Evolutionary conservation across 768 basidiomycete species (phyloP).

Genomic region (Tubosaeta brunneosetosa): DNA sequence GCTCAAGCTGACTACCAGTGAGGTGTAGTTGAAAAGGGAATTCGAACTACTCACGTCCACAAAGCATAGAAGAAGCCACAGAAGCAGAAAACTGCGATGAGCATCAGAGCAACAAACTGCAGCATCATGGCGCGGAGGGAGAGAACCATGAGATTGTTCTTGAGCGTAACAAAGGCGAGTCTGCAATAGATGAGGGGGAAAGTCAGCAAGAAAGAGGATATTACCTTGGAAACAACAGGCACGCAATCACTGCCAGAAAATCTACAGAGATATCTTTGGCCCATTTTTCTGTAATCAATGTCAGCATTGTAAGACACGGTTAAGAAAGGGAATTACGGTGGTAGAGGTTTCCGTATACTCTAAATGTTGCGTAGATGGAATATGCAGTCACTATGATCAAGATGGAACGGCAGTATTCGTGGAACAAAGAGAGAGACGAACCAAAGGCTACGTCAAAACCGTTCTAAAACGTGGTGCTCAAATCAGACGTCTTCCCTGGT

Average conservation of each 20-base stretch:
- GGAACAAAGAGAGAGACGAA: constrained; percentile 27
- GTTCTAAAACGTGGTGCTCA: constrained; percentile 45
- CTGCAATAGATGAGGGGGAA: constrained; percentile 34
- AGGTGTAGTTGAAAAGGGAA: background rate
- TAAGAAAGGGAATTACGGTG: constrained; percentile 39
- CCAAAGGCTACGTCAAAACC: constrained; percentile 92
- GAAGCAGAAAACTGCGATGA: constrained; percentile 86
- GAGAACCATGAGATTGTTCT: constrained; percentile 74
- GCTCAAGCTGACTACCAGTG: constrained; percentile 44
- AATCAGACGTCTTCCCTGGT: constrained; percentile 15
- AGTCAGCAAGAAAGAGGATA: constrained; percentile 1
- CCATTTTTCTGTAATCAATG: constrained; percentile 46
- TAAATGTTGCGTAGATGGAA: constrained; percentile 67
- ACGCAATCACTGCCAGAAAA: constrained; percentile 83
- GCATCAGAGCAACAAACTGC: constrained; percentile 81
- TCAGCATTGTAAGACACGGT: background rate
- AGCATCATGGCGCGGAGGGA: constrained; percentile 88
- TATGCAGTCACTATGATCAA: constrained; percentile 63
- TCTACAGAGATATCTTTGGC: constrained; percentile 72
- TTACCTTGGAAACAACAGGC: constrained; percentile 84
- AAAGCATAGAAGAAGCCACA: constrained; percentile 89
- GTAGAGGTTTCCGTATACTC: constrained; percentile 69
- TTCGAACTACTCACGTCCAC: constrained; percentile 68
- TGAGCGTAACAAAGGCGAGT: constrained; percentile 86
- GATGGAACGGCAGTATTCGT: background rate